A percentile compares a stretch with the other conserved stretches of the same genome.
Evolutionary conservation across 345 rosid genomes (phyloP).

Genomic region (Linum tenue): DNA sequence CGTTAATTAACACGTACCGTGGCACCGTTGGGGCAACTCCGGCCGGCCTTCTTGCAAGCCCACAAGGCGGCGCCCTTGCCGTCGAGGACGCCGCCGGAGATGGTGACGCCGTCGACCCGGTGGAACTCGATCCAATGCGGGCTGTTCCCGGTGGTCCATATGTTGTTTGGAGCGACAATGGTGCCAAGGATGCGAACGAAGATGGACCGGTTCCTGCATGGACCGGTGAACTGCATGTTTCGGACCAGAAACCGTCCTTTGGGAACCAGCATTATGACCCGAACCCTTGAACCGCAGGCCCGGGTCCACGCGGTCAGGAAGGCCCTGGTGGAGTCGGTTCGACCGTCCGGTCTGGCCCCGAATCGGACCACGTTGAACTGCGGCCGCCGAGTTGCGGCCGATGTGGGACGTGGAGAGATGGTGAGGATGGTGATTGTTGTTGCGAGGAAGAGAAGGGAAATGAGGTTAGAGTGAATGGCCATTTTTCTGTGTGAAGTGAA

Average conservation of each 20-base stretch:
- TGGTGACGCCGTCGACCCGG: not conserved
- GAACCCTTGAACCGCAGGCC: slow-evolving; percentile 37
- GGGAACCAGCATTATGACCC: slow-evolving; percentile 48
- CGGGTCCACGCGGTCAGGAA: slow-evolving; percentile 51
- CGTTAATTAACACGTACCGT: not conserved
- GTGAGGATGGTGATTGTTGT: too few species aligned
- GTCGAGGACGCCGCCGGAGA: not conserved
- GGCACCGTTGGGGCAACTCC: not conserved
- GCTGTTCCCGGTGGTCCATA: slow-evolving; percentile 20
- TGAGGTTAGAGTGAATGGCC: not conserved
- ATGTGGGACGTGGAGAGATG: too few species aligned
- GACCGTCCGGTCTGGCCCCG: slow-evolving; percentile 60
- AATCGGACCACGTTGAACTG: not conserved
- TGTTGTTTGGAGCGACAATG: slow-evolving; percentile 49
- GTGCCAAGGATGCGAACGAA: slow-evolving; percentile 47
- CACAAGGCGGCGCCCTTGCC: not conserved
- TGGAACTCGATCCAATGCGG: slow-evolving; percentile 28
- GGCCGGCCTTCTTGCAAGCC: not conserved
- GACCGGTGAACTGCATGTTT: slow-evolving; percentile 40
- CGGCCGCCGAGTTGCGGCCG: not conserved
- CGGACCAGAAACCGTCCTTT: slow-evolving; percentile 39
- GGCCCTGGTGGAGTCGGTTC: slow-evolving; percentile 53
- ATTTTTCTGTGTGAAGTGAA: not conserved
- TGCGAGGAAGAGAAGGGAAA: not conserved
- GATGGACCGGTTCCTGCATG: slow-evolving; percentile 38